Base-by-base conservation (phyloP, 345 rosid genomes). In the Pistacia integerrima region DNA sequence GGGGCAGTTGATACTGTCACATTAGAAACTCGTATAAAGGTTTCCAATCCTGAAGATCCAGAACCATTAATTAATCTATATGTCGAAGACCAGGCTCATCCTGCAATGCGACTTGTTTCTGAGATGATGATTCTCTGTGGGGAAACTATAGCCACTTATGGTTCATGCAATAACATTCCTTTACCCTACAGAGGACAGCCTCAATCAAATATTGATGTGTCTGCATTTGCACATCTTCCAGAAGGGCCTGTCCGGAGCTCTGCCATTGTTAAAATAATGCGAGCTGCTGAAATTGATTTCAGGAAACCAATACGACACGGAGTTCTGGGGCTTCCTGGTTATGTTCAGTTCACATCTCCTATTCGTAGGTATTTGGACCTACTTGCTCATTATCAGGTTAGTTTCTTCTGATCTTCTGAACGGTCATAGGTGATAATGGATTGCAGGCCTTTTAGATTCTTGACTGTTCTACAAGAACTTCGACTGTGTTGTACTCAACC, bases 41-140 rank as follows among this genome's bases (percentile, higher is more conserved):
- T 95, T 70, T 82, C 76, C 46, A 91, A 95, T 78, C 96, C 94
- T 14, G 99, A 93, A 69, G 92, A 93, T 80, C 93, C 91, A 75
- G 92, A 93, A 64, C 96, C 97, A 4, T 61, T 81, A 79, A 89
- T 95, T 58, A 89, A 87, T 74, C 87, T 95, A 33, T 95, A 90
- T 64, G 93, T 95, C 69, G 99, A 95, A 86, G 85, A 93, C 79
- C 99, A 93, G 81, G 90, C 98, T 64, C 94, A 92, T 30, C 93
- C 85, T 68, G 98, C 98, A 51, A 90, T 93, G 99, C 88, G 93
- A 81, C 93, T 95, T 73, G 98, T 95, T 60, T 88, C 92, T 79
- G 99, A 95, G 88, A 90, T 95, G 97, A 95, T 95, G 98, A 85
- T 95, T 80, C 98, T 95, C 62, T 95, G 99, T 79, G 99, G 99